phyloP scores from a whole-genome alignment of 2,329 filamentous ascomycete species.

The Scytalidium sp. region DNA sequence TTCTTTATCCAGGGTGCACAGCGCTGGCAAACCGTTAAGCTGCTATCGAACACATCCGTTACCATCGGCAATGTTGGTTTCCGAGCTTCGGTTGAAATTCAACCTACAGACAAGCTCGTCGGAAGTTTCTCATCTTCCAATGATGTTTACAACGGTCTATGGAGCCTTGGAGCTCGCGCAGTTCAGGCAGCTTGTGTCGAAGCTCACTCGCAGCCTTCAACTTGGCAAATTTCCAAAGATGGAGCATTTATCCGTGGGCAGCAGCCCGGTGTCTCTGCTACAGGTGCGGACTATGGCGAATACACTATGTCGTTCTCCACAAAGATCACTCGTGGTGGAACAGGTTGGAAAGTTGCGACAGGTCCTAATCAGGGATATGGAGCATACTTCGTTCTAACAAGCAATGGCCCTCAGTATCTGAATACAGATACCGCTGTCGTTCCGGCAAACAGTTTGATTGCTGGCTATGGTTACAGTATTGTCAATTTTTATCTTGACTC shows the following conservation, averaged over 20 bases:
- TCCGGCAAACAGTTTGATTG: constrained; percentile 31
- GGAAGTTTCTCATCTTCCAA: constrained; percentile 29
- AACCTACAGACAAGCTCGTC: constrained; percentile 20
- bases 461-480: constrained; percentile 31
- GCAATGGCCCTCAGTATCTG: constrained; percentile 23
- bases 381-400: constrained; percentile 6
- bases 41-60: constrained; percentile 32
- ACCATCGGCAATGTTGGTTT: constrained; percentile 31
- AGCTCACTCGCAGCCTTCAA: constrained; percentile 32
- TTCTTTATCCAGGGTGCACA: constrained; percentile 38
- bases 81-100: constrained; percentile 23
- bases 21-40: constrained; percentile 35
- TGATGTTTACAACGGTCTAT: constrained; percentile 30
- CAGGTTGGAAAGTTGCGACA: constrained; percentile 33
- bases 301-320: constrained; percentile 35
- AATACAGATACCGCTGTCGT: constrained; percentile 33
- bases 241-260: constrained; percentile 34
- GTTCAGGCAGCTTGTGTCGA: constrained; percentile 34
- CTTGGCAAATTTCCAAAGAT: constrained; percentile 30
- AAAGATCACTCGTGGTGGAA: constrained; percentile 35
- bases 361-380: constrained; percentile 16
- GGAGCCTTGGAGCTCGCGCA: constrained; percentile 33
- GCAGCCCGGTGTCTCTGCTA: constrained; percentile 24
- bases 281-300: constrained; percentile 23
- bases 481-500: too few species aligned